Percentiles rank a stretch among this genome's conserved stretches.
Conservation (phyloP, 306 rosid species). For the Medicago lupulina region DNA sequence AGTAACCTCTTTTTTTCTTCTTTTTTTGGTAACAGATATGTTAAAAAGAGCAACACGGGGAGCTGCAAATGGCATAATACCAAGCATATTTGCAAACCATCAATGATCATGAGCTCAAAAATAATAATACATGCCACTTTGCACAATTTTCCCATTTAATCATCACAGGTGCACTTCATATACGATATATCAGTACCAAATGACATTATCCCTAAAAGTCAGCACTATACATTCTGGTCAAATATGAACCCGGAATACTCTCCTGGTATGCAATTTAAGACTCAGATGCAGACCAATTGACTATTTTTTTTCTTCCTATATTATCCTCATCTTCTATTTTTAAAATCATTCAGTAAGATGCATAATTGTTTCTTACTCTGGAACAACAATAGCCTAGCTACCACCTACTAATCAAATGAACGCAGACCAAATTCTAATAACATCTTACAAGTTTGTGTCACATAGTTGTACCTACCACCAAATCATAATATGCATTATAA, state of each 20-base stretch:
- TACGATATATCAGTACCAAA: too few species aligned
- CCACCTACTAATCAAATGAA: slow-evolving; percentile 30
- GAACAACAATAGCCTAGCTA: slow-evolving; percentile 2
- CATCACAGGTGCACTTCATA: too few species aligned
- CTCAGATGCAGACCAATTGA: slow-evolving; percentile 21
- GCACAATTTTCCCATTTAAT: neutral
- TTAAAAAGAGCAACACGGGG: slow-evolving; percentile 10
- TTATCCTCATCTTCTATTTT: slow-evolving; percentile 23
- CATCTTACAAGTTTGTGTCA: slow-evolving; percentile 8
- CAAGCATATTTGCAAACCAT: neutral
- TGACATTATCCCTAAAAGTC: too few species aligned
- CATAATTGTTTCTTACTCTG: slow-evolving; percentile 22
- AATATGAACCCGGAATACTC: slow-evolving; percentile 5
- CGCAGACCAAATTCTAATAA: slow-evolving; percentile 20
- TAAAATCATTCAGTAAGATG: slow-evolving; percentile 1
- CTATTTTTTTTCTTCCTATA: neutral
- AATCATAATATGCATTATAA: slow-evolving; percentile 83
- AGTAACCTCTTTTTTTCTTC: neutral
- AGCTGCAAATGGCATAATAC: neutral
- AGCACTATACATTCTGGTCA: slow-evolving; percentile 1
- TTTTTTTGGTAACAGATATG: slow-evolving; percentile 12
- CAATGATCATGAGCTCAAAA: neutral
- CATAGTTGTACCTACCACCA: slow-evolving; percentile 75
- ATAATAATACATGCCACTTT: neutral
- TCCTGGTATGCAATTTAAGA: slow-evolving; percentile 11